These are phyloP conservation scores for Chlamydomonas schloesseri DNA, from an alignment of 139 green algal genomes.

Conservation along the genomic window DNA sequence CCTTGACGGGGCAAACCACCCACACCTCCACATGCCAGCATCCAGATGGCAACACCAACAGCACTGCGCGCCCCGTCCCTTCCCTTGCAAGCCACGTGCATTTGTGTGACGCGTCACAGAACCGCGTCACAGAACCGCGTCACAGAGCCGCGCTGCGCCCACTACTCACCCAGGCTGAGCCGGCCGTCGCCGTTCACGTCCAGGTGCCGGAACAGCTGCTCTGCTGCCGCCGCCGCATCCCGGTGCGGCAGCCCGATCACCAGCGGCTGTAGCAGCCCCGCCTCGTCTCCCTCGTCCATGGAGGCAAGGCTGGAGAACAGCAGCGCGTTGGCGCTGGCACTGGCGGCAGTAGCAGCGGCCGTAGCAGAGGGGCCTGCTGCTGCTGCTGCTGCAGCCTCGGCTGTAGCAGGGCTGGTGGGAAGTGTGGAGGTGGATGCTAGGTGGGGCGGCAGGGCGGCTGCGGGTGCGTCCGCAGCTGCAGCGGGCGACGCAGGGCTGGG, in stretches of 20 bases:
- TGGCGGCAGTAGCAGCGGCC: neutral
- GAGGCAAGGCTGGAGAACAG: neutral
- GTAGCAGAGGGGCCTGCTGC: neutral
- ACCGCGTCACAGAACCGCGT: too few relatives aligned
- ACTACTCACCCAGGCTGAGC: constrained; percentile 26
- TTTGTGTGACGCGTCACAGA: too few relatives aligned
- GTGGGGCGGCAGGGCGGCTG: neutral
- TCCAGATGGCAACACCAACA: too few relatives aligned
- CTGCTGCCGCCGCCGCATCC: neutral
- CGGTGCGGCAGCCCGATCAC: constrained; percentile 1
- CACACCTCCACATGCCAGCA: too few relatives aligned
- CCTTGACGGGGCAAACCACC: too few relatives aligned
- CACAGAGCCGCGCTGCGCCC: too few relatives aligned
- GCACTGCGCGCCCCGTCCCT: too few relatives aligned
- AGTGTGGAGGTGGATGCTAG: neutral
- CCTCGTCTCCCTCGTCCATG: constrained; percentile 19
- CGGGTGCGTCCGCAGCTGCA: neutral
- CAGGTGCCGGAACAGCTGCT: constrained; percentile 42
- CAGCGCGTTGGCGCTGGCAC: neutral
- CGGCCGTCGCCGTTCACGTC: constrained; percentile 44
- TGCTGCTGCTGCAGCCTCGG: neutral
- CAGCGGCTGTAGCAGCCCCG: neutral
- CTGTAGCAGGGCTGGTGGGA: neutral
- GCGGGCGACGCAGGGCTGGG: neutral
- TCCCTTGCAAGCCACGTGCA: too few relatives aligned